phyloP scores from a whole-genome alignment of 371 early-diverging fungal genomes.

The Mucor velutinosus region DNA sequence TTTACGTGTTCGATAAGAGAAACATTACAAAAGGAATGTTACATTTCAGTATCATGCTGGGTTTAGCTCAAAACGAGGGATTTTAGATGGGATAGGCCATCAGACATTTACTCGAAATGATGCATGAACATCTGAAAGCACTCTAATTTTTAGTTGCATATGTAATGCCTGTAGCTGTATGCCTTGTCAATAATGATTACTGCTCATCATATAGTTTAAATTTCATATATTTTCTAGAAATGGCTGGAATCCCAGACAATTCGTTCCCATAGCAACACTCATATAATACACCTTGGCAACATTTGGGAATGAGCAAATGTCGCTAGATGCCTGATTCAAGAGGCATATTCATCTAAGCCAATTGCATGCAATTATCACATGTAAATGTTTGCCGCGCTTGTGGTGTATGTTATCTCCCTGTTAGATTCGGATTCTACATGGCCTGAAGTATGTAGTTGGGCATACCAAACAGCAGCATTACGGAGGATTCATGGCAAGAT shows the following conservation, averaged over 20 bases:
- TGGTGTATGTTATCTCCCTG: background rate
- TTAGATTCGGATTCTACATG: background rate
- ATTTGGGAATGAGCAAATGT: background rate
- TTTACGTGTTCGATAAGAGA: background rate
- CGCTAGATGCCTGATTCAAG: background rate
- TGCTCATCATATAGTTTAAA: background rate
- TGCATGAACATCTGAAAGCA: background rate
- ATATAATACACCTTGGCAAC: background rate
- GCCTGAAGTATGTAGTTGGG: no score
- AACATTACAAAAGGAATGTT: constrained; percentile 1
- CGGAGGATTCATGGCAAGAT: no score
- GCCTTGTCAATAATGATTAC: background rate
- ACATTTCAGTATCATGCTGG: background rate
- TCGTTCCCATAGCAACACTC: background rate
- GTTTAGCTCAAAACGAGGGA: background rate
- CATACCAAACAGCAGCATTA: no score
- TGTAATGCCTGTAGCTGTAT: background rate
- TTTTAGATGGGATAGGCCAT: background rate
- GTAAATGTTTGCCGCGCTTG: background rate
- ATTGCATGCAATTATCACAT: background rate
- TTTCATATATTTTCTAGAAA: background rate
- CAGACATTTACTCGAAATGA: background rate
- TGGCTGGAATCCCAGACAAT: background rate
- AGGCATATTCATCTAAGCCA: background rate
- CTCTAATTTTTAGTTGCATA: background rate